These are phyloP conservation scores for Abrus precatorius DNA, from an alignment of 306 rosid species.

Conservation along the genomic window DNA sequence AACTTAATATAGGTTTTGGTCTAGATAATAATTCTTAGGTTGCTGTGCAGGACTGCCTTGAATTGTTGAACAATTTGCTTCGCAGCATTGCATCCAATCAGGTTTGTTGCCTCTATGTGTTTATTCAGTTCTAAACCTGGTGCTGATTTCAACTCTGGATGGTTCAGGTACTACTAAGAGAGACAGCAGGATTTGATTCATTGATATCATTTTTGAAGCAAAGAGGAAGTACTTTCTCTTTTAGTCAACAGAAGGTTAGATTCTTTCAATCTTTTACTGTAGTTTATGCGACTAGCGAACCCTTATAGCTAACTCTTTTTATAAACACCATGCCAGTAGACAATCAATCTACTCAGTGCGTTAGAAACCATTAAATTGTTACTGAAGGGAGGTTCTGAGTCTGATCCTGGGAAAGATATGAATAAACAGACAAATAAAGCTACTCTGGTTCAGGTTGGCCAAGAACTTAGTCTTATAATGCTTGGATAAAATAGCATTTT, in stretches of 20 bases:
- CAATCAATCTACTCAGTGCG: constrained; percentile 87
- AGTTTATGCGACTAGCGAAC: constrained; percentile 44
- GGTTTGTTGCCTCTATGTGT: constrained; percentile 62
- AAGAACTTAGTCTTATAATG: constrained; percentile 25
- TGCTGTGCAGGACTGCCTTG: constrained; percentile 84
- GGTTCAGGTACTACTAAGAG: constrained; percentile 84
- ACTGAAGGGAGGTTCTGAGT: constrained; percentile 76
- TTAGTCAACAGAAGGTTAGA: constrained; percentile 96
- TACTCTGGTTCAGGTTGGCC: constrained; percentile 83
- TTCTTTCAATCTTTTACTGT: constrained; percentile 50
- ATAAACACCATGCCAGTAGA: constrained; percentile 88
- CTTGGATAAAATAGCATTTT: constrained; percentile 38
- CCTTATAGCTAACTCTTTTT: constrained; percentile 61
- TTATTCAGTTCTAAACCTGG: constrained; percentile 40
- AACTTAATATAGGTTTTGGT: constrained; percentile 42
- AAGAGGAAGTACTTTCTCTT: constrained; percentile 77
- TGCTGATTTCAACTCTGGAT: constrained; percentile 37
- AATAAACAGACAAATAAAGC: constrained; percentile 82
- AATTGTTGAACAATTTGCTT: constrained; percentile 85
- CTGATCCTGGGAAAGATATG: constrained; percentile 78
- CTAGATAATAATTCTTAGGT: constrained; percentile 45
- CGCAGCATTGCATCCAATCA: constrained; percentile 84
- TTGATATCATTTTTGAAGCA: constrained; percentile 78
- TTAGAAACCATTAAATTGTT: constrained; percentile 84
- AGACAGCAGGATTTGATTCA: constrained; percentile 89